Conservation (phyloP, 805 yeast species). For the Starmerella geochares region DNA sequence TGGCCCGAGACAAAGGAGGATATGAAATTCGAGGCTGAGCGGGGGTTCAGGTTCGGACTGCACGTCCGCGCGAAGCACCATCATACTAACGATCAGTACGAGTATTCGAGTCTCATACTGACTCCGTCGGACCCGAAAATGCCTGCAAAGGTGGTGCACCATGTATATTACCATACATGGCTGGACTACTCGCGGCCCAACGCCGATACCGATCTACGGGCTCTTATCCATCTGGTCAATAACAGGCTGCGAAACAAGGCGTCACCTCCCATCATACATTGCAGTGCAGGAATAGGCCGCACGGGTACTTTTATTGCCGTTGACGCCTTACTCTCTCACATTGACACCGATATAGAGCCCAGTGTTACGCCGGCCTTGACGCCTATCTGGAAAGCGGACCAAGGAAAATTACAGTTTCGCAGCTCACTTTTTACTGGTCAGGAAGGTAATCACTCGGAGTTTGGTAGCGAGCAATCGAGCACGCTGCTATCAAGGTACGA, state of each 20-base stretch:
- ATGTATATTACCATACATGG: constrained; percentile 74
- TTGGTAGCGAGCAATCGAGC: constrained; percentile 4
- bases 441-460: constrained; percentile 6
- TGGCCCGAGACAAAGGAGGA: constrained; percentile 45
- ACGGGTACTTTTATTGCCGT: constrained; percentile 80
- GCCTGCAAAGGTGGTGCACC: constrained; percentile 34
- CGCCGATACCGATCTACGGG: constrained; percentile 36
- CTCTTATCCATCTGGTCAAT: constrained; percentile 45
- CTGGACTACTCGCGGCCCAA: constrained; percentile 64
- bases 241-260: constrained; percentile 36
- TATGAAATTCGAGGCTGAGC: constrained; percentile 14
- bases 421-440: constrained; percentile 21
- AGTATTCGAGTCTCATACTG: constrained; percentile 22
- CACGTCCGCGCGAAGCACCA: constrained; percentile 16
- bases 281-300: constrained; percentile 96
- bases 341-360: constrained; percentile 24
- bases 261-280: constrained; percentile 66
- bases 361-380: constrained; percentile 14
- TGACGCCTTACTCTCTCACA: constrained; percentile 38
- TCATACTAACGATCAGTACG: constrained; percentile 24
- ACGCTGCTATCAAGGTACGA: constrained; percentile 21
- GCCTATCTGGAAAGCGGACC: constrained; percentile 24
- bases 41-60: constrained; percentile 23
- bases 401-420: constrained; percentile 15
- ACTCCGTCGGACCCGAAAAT: constrained; percentile 17